These are phyloP conservation scores for Tylopilus subfusipes DNA, from an alignment of 768 basidiomycete genomes.

Conservation along the genomic window DNA sequence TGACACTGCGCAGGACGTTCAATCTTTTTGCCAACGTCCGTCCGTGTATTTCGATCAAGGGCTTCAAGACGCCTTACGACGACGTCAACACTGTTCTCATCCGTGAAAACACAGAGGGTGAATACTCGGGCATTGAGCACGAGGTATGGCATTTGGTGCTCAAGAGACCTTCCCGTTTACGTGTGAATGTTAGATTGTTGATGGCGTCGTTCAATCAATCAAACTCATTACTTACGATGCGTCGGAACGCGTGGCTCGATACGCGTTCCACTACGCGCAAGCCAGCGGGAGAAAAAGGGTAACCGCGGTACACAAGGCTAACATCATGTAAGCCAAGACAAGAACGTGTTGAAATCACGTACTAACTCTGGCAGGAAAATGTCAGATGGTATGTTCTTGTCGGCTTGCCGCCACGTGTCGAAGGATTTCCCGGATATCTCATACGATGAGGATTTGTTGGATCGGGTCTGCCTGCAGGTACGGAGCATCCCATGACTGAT, in stretches of 20 bases:
- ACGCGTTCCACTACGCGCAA: slow-evolving; percentile 98
- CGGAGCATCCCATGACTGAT: slow-evolving; percentile 10
- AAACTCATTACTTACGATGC: slow-evolving; percentile 99
- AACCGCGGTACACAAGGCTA: slow-evolving; percentile 99
- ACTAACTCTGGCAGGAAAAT: slow-evolving; percentile 73
- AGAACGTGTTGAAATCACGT: slow-evolving; percentile 1
- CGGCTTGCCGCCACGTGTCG: slow-evolving; percentile 93
- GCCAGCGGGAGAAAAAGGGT: slow-evolving; percentile 84
- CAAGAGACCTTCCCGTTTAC: slow-evolving; percentile 11
- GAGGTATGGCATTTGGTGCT: slow-evolving; percentile 53
- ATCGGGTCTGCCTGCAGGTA: slow-evolving; percentile 92
- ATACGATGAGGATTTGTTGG: slow-evolving; percentile 96
- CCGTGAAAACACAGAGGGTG: slow-evolving; percentile 99
- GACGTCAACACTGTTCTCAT: slow-evolving; percentile 98
- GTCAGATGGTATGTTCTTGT: slow-evolving; percentile 99
- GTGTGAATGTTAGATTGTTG: slow-evolving; percentile 62
- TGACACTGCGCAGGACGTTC: slow-evolving; percentile 96
- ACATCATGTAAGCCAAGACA: slow-evolving; percentile 78
- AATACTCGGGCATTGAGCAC: slow-evolving; percentile 99
- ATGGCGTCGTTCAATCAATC: slow-evolving; percentile 98
- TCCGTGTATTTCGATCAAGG: slow-evolving; percentile 92
- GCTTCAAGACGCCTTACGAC: slow-evolving; percentile 98
- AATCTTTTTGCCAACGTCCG: slow-evolving; percentile 98
- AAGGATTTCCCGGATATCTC: slow-evolving; percentile 91
- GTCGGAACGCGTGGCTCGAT: slow-evolving; percentile 96